Evolutionary conservation across 2,329 filamentous ascomycete species (phyloP).

Genomic region (Pseudogymnoascus sp.): DNA sequence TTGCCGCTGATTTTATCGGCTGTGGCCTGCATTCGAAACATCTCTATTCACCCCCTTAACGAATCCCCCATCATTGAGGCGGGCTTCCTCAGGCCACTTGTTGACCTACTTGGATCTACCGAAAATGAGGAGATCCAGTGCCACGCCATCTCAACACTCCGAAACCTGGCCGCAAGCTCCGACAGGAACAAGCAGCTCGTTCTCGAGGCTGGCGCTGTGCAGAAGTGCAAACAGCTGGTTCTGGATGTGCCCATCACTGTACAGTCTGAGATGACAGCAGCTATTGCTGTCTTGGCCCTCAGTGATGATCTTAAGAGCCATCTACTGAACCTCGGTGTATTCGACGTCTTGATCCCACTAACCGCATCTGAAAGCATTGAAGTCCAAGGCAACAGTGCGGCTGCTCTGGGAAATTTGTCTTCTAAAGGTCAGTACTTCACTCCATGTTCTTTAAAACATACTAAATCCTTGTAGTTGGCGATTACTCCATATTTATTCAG

Average conservation of each 20-base stretch:
- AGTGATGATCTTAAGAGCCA: constrained; percentile 94
- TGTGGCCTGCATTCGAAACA: constrained; percentile 96
- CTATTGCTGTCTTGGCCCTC: constrained; percentile 89
- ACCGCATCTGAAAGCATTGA: constrained; percentile 95
- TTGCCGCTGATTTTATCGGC: constrained; percentile 92
- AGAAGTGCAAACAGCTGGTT: constrained; percentile 97
- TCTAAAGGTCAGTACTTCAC: constrained; percentile 68
- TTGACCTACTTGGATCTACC: constrained; percentile 87
- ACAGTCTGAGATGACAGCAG: constrained; percentile 99
- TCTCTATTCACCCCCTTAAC: constrained; percentile 95
- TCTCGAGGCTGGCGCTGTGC: constrained; percentile 88
- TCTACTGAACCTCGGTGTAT: constrained; percentile 84
- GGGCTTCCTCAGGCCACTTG: constrained; percentile 86
- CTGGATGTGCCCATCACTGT: constrained; percentile 88
- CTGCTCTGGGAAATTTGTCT: constrained; percentile 88
- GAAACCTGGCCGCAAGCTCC: constrained; percentile 92
- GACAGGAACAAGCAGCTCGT: constrained; percentile 98
- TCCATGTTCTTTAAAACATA: constrained; percentile 7
- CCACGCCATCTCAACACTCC: constrained; percentile 92
- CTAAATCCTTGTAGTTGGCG: constrained; percentile 64
- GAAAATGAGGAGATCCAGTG: constrained; percentile 99
- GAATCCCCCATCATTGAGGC: constrained; percentile 98
- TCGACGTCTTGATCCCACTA: constrained; percentile 90
- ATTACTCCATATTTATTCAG: constrained; percentile 92
- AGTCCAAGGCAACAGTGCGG: constrained; percentile 96